These are phyloP conservation scores for Chaetoceros tenuissimus DNA, from an alignment of 108 stramenopile species.

Conservation along the genomic window DNA sequence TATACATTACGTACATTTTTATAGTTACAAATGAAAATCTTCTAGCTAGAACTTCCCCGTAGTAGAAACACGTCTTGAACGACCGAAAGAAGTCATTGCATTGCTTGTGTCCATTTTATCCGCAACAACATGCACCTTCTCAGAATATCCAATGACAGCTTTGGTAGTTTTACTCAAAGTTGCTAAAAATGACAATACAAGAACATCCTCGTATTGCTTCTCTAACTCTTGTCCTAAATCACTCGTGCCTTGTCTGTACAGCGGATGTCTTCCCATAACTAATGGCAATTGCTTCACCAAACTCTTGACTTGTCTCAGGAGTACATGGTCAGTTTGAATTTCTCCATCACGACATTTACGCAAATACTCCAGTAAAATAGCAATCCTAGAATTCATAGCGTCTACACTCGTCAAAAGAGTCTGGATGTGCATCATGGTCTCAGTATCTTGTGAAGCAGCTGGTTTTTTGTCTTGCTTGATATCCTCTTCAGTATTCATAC, in stretches of 20 bases:
- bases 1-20: too few species aligned
- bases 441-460: slow-evolving; percentile 10
- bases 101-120: too few species aligned
- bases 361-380: not conserved
- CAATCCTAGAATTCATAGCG: slow-evolving; percentile 2
- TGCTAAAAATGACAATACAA: slow-evolving; percentile 46
- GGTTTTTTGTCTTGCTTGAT: slow-evolving; percentile 5
- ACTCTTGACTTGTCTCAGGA: slow-evolving; percentile 31
- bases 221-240: slow-evolving; percentile 14
- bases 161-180: slow-evolving; percentile 47
- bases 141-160: slow-evolving; percentile 51
- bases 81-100: too few species aligned
- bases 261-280: slow-evolving; percentile 11
- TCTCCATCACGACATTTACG: slow-evolving; percentile 11
- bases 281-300: slow-evolving; percentile 27
- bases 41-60: too few species aligned
- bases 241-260: slow-evolving; percentile 2
- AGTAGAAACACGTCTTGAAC: too few species aligned
- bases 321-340: slow-evolving; percentile 13
- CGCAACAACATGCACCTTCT: slow-evolving; percentile 32
- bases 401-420: slow-evolving; percentile 47
- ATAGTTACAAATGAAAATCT: too few species aligned
- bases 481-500: slow-evolving; percentile 1
- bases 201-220: slow-evolving; percentile 35
- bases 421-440: slow-evolving; percentile 27